These are phyloP conservation scores for Acer negundo DNA, from an alignment of 345 rosid genomes.

Conservation along the genomic window DNA sequence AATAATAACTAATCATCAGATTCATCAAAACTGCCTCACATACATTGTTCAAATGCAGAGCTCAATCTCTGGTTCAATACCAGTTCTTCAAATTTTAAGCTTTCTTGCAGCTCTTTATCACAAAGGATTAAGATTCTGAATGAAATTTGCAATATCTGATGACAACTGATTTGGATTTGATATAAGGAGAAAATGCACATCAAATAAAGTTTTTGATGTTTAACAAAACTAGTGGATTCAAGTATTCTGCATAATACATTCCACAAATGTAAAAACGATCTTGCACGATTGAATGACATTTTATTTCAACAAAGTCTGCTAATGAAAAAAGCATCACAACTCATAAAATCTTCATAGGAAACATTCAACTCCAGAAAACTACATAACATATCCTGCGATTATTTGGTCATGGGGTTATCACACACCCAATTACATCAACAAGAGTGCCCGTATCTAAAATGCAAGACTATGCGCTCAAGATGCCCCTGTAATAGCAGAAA, in stretches of 20 bases:
- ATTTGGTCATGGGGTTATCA: background rate
- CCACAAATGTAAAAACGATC: background rate
- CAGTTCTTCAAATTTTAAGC: background rate
- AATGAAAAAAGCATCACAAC: constrained; percentile 1
- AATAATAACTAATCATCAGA: too few species aligned
- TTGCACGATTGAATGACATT: background rate
- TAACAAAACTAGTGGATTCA: constrained; percentile 1
- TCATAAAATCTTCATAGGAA: constrained; percentile 16
- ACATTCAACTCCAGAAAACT: constrained; percentile 14
- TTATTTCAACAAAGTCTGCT: constrained; percentile 9
- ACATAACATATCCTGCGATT: constrained; percentile 22
- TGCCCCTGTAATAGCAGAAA: constrained; percentile 23
- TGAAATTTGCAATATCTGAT: background rate
- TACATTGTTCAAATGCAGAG: background rate
- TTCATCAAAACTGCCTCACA: background rate
- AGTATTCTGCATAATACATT: background rate
- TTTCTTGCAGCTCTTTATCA: background rate
- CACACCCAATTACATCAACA: constrained; percentile 12
- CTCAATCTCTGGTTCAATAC: background rate
- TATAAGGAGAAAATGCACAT: background rate
- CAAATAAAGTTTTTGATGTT: background rate
- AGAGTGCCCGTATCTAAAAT: background rate
- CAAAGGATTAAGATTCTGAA: background rate
- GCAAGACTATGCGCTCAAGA: background rate
- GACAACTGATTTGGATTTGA: background rate